Conservation (phyloP, 2,329 filamentous ascomycete genomes). For the Stagonosporopsis tanaceti region DNA sequence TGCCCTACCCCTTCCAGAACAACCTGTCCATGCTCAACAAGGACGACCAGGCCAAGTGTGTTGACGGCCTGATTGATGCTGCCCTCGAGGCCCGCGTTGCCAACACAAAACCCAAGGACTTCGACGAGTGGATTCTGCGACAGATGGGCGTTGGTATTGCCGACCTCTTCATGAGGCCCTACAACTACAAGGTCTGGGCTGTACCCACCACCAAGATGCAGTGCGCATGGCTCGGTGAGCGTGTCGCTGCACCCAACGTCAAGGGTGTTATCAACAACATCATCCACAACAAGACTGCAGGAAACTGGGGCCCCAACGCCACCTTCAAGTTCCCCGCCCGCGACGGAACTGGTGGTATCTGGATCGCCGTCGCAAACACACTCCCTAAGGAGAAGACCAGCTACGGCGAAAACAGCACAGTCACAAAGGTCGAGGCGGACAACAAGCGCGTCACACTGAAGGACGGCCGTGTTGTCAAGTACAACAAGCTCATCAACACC, state of each 20-base stretch:
- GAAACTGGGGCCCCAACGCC: slow-evolving; percentile 97
- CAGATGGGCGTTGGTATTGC: slow-evolving; percentile 90
- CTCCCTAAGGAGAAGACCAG: slow-evolving; percentile 89
- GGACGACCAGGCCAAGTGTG: slow-evolving; percentile 93
- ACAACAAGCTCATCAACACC: slow-evolving; percentile 92
- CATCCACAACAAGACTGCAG: slow-evolving; percentile 93
- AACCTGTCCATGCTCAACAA: slow-evolving; percentile 98
- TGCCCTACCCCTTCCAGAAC: slow-evolving; percentile 99
- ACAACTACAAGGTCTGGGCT: slow-evolving; percentile 99
- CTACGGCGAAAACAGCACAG: slow-evolving; percentile 84
- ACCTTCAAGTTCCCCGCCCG: slow-evolving; percentile 98
- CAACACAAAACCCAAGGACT: slow-evolving; percentile 92
- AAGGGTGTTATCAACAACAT: slow-evolving; percentile 94
- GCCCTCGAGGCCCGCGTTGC: slow-evolving; percentile 85
- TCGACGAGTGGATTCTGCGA: slow-evolving; percentile 97
- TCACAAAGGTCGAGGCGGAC: slow-evolving; percentile 85
- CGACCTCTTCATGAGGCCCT: slow-evolving; percentile 97
- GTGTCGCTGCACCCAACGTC: slow-evolving; percentile 94
- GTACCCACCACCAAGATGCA: slow-evolving; percentile 99
- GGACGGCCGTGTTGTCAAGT: slow-evolving; percentile 87
- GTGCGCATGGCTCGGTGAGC: slow-evolving; percentile 97
- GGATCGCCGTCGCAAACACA: slow-evolving; percentile 95
- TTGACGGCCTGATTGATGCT: slow-evolving; percentile 96
- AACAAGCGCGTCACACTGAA: slow-evolving; percentile 82
- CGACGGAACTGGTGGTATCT: slow-evolving; percentile 97